A percentile compares a stretch with the other conserved stretches of the same genome.
These are phyloP conservation scores for Agaricus blazei DNA, from an alignment of 768 basidiomycete species.

Conservation along the genomic window DNA sequence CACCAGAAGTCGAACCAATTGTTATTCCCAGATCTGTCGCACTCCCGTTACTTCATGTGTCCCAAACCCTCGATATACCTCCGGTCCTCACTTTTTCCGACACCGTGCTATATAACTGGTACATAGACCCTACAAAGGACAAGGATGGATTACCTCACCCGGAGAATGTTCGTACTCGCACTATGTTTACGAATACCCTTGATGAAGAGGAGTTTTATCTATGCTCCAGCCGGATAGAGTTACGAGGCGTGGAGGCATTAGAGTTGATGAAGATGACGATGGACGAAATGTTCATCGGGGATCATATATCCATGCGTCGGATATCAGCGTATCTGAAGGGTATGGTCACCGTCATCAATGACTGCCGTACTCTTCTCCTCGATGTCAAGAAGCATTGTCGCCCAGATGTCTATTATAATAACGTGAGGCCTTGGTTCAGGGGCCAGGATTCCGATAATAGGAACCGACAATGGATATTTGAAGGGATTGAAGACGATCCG, in stretches of 20 bases:
- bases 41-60: conserved; percentile 73
- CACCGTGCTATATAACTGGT: conserved; percentile 90
- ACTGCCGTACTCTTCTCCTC: conserved; percentile 61
- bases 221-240: conserved; percentile 82
- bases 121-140: conserved; percentile 21
- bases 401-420: conserved; percentile 70
- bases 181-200: conserved; percentile 70
- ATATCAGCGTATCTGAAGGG: conserved; percentile 59
- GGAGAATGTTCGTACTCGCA: conserved; percentile 61
- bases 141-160: conserved; percentile 31
- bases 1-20: conserved; percentile 38
- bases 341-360: conserved; percentile 62
- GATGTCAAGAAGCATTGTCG: conserved; percentile 70
- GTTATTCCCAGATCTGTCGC: conserved; percentile 72
- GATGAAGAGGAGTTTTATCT: conserved; percentile 94
- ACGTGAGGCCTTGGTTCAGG: conserved; percentile 80
- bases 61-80: conserved; percentile 69
- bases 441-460: conserved; percentile 57
- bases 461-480: conserved; percentile 45
- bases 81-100: conserved; percentile 92
- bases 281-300: conserved; percentile 87
- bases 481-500: conserved; percentile 36
- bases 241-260: conserved; percentile 81
- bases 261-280: conserved; percentile 82
- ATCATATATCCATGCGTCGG: conserved; percentile 60